These are phyloP conservation scores for Linnemannia elongata DNA, from an alignment of 192 early-diverging fungal species.

Conservation along the genomic window DNA sequence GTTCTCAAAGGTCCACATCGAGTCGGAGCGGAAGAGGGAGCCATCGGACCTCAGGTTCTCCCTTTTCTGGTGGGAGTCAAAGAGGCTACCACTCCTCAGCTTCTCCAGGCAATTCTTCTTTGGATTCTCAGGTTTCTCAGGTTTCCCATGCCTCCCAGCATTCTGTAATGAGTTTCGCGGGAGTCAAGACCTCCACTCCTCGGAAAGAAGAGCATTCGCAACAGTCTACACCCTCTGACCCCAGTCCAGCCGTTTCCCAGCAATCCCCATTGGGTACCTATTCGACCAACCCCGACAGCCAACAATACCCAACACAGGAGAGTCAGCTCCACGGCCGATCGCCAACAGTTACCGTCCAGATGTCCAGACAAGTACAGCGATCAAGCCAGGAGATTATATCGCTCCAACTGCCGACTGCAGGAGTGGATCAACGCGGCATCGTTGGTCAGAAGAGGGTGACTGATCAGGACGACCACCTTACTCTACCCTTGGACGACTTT, in stretches of 20 bases:
- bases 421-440: too few relatives aligned
- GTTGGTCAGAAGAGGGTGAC: too few relatives aligned
- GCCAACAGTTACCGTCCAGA: background rate
- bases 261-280: background rate
- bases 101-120: conserved; percentile 29
- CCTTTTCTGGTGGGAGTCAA: conserved; percentile 5
- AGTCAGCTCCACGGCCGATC: background rate
- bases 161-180: conserved; percentile 31
- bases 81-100: conserved; percentile 2
- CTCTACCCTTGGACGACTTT: conserved; percentile 12
- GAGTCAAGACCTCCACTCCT: conserved; percentile 32
- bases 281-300: background rate
- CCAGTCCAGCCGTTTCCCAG: conserved; percentile 9
- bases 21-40: background rate
- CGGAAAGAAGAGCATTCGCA: conserved; percentile 6
- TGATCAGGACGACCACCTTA: conserved; percentile 13
- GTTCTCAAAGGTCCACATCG: background rate
- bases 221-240: conserved; percentile 15
- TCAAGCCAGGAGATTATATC: background rate
- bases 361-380: background rate
- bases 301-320: conserved; percentile 5
- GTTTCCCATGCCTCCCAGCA: background rate
- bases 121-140: conserved; percentile 25
- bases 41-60: background rate
- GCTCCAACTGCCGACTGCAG: background rate